Evolutionary conservation across 805 yeast genomes (phyloP).

Genomic region (Kuraishia hungarica): DNA sequence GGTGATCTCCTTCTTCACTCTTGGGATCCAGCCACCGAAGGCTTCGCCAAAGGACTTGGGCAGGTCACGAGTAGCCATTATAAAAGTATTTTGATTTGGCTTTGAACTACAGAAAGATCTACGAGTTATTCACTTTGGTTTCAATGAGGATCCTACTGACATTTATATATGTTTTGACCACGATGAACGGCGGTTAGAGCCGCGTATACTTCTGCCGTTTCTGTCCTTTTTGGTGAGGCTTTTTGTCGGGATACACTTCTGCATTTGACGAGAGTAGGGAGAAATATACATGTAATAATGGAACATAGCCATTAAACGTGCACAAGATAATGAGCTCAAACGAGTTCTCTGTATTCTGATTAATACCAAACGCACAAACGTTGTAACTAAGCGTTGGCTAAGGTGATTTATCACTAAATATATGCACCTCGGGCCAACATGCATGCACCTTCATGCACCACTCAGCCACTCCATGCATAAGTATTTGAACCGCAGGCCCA

Average conservation of each 20-base stretch:
- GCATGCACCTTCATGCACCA: background rate
- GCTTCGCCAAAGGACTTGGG: slow-evolving; percentile 32
- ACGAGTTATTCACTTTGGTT: background rate
- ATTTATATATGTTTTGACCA: too few relatives aligned
- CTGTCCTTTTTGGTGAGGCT: background rate
- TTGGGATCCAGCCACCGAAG: slow-evolving; percentile 31
- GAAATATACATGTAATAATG: background rate
- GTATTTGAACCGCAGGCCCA: background rate
- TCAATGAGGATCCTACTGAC: background rate
- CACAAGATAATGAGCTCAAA: background rate
- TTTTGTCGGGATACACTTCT: background rate
- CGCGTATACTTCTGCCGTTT: too few relatives aligned
- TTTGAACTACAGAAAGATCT: background rate
- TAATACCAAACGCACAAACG: background rate
- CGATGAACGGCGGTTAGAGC: background rate
- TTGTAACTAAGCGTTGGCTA: background rate
- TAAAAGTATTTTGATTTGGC: background rate
- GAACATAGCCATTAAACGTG: background rate
- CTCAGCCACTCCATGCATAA: background rate
- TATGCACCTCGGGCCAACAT: background rate
- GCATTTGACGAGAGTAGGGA: background rate
- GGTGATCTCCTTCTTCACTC: slow-evolving; percentile 34
- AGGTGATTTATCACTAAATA: background rate
- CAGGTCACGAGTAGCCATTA: slow-evolving; percentile 35
- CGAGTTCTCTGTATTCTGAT: background rate